A percentile compares a stretch with the other conserved stretches of the same genome.
These are phyloP conservation scores for Aspergillus taichungensis DNA, from an alignment of 495 filamentous ascomycete species.

Conservation along the genomic window DNA sequence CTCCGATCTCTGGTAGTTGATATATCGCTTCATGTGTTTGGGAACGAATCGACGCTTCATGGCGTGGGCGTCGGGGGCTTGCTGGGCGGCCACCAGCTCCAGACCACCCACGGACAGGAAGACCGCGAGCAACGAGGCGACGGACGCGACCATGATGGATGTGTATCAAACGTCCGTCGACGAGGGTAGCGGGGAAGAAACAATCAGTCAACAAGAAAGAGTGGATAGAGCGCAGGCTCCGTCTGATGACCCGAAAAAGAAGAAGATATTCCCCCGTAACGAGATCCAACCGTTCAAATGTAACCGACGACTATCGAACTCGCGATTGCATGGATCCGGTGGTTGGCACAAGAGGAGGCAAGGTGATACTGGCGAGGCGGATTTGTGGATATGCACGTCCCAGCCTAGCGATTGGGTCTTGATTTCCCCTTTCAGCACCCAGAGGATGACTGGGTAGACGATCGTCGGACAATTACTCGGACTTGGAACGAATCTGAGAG, in stretches of 20 bases:
- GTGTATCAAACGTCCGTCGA: conserved; percentile 8
- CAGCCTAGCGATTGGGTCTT: not conserved
- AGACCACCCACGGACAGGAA: conserved; percentile 28
- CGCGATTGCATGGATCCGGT: conserved; percentile 6
- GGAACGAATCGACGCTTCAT: conserved; percentile 38
- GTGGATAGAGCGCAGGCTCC: conserved; percentile 19
- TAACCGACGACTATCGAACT: conserved; percentile 2
- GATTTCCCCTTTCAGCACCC: no score
- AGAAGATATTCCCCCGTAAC: not conserved
- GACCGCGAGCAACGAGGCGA: conserved; percentile 22
- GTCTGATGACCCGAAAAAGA: conserved; percentile 2
- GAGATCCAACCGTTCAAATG: conserved; percentile 6
- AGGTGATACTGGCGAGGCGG: not conserved
- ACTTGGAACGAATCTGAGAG: no score
- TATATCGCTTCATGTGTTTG: conserved; percentile 36
- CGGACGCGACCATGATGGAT: conserved; percentile 23
- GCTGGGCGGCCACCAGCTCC: conserved; percentile 24
- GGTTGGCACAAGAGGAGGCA: conserved; percentile 6
- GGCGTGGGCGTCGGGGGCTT: conserved; percentile 25
- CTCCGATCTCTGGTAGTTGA: conserved; percentile 12
- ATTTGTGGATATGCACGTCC: not conserved
- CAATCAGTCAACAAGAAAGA: no score
- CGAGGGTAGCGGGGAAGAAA: no score
- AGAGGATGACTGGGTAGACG: no score
- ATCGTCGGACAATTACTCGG: no score